Evolutionary conservation across 352 stramenopile genomes (phyloP).

Genomic region (Pythium oligandrum): DNA sequence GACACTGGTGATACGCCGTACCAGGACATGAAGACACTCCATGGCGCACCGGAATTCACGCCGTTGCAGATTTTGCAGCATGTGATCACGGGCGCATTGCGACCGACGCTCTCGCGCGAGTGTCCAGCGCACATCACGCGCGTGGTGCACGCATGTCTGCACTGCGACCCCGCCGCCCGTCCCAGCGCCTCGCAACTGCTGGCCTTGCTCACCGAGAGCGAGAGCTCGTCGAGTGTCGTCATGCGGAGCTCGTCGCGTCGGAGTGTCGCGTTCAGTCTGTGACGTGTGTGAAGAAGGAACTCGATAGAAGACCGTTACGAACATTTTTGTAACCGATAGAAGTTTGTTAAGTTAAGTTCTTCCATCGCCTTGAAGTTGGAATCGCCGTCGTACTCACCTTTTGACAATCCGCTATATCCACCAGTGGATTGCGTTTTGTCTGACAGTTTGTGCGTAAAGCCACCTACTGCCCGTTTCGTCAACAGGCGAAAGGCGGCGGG

Average conservation of each 20-base stretch:
- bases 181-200: conserved; percentile 13
- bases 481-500: too few relatives aligned
- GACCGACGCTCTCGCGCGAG: conserved; percentile 18
- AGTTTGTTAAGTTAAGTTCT: too few relatives aligned
- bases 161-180: conserved; percentile 20
- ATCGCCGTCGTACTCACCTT: too few relatives aligned
- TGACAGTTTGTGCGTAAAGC: too few relatives aligned
- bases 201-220: neutral
- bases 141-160: conserved; percentile 25
- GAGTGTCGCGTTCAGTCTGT: neutral
- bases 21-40: conserved; percentile 6
- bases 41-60: conserved; percentile 7
- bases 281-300: too few relatives aligned
- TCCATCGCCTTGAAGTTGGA: too few relatives aligned
- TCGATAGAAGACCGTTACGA: too few relatives aligned
- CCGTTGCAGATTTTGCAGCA: conserved; percentile 29
- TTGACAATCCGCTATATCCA: too few relatives aligned
- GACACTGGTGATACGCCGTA: conserved; percentile 43
- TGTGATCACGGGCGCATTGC: conserved; percentile 22
- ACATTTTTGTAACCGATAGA: too few relatives aligned
- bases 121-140: conserved; percentile 28
- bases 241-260: neutral
- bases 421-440: too few relatives aligned
- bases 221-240: conserved; percentile 1
- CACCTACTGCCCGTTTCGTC: too few relatives aligned